Conservation (phyloP, 208 protist species). For the Tritrichomonas foetus region DNA sequence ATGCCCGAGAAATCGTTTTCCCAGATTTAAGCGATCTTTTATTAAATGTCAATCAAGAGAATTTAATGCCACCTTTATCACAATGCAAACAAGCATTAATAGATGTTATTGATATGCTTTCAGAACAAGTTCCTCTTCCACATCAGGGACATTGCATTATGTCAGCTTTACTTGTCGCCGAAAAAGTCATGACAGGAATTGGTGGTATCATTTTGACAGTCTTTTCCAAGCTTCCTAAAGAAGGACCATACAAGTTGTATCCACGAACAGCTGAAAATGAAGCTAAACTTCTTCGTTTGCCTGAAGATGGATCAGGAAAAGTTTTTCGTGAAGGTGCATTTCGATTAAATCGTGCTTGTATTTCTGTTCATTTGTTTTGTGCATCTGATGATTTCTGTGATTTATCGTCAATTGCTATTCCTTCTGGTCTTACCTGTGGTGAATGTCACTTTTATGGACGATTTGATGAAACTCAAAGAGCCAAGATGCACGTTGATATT, state of each 20-base stretch:
- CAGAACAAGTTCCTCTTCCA: background rate
- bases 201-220: background rate
- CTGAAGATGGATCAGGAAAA: too few relatives aligned
- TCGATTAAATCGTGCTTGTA: too few relatives aligned
- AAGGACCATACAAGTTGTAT: background rate
- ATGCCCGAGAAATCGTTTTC: background rate
- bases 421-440: background rate
- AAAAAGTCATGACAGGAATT: background rate
- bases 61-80: background rate
- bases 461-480: background rate
- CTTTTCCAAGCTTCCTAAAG: background rate
- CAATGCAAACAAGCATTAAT: background rate
- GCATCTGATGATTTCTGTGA: background rate
- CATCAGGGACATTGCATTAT: background rate
- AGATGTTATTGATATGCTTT: background rate
- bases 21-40: background rate
- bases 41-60: too few relatives aligned
- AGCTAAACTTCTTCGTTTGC: too few relatives aligned
- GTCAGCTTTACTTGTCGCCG: background rate
- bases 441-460: background rate
- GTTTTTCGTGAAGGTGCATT: too few relatives aligned
- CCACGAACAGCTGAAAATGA: background rate
- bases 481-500: background rate
- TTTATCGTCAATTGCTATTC: background rate
- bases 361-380: too few relatives aligned